Percentiles rank a stretch among this genome's conserved stretches.
These are phyloP conservation scores for Heterobasidion annosum DNA, from an alignment of 1,284 basidiomycete genomes.

Conservation along the genomic window DNA sequence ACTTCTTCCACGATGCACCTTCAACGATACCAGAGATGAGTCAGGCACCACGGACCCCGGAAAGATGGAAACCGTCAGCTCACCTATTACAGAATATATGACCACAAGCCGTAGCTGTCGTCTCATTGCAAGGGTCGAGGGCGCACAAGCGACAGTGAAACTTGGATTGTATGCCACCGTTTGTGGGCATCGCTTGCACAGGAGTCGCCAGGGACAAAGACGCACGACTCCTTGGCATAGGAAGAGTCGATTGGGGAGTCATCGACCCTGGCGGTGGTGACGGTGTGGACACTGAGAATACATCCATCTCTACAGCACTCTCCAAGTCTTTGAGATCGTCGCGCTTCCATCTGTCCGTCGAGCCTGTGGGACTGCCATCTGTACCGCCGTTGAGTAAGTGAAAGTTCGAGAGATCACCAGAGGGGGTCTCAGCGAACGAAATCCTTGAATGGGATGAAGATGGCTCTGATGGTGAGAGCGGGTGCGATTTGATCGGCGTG, in stretches of 20 bases:
- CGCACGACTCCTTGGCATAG: not conserved
- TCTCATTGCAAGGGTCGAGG: constrained; percentile 10
- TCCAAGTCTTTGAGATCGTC: not conserved
- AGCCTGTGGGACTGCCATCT: not conserved
- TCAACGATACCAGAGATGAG: too few relatives aligned
- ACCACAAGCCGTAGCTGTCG: constrained; percentile 11
- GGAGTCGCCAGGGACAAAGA: not conserved
- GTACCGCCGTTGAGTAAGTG: constrained; percentile 9
- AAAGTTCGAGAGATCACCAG: constrained; percentile 12
- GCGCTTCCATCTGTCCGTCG: not conserved
- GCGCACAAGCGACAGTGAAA: constrained; percentile 10
- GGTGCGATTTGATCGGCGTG: not conserved
- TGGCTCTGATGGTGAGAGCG: not conserved
- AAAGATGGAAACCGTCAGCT: too few relatives aligned
- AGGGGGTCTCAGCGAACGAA: constrained; percentile 11
- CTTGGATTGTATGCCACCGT: not conserved
- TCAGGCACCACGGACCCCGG: too few relatives aligned
- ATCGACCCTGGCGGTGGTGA: not conserved
- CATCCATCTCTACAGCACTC: not conserved
- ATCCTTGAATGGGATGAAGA: constrained; percentile 9
- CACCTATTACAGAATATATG: constrained; percentile 13
- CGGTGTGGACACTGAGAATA: not conserved
- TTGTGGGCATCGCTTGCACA: not conserved
- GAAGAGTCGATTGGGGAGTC: not conserved
- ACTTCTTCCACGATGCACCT: constrained; percentile 6